Conservation (phyloP, 176 grass and related monocot genomes). For the Cymbopogon citratus region DNA sequence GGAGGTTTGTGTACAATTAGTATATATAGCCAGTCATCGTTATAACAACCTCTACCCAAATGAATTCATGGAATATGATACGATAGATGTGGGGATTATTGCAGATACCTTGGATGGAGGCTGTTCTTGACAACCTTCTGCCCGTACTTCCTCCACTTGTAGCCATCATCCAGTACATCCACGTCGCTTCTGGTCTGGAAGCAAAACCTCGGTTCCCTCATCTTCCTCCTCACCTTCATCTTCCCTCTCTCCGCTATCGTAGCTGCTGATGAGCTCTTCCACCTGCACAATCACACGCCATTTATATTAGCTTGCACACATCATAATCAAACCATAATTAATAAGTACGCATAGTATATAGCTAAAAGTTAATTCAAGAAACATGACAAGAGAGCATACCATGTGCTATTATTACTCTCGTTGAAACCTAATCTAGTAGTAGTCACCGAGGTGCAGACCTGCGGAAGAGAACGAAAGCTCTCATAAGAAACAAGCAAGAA, state of each 20-base stretch:
- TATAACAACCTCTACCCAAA: neutral
- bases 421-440: constrained; percentile 1
- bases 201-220: constrained; percentile 98
- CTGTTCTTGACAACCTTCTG: constrained; percentile 99
- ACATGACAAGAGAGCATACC: constrained; percentile 25
- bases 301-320: neutral
- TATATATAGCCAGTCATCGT: neutral
- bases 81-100: neutral
- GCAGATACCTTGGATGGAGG: constrained; percentile 80
- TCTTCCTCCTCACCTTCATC: constrained; percentile 90
- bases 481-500: neutral
- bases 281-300: constrained; percentile 40
- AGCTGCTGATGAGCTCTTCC: constrained; percentile 56
- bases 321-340: constrained; percentile 25
- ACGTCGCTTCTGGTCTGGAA: constrained; percentile 95
- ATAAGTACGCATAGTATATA: too few species aligned
- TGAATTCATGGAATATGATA: neutral
- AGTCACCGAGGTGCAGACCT: constrained; percentile 42
- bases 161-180: constrained; percentile 93
- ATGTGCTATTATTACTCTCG: constrained; percentile 33
- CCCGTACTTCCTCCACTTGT: constrained; percentile 99
- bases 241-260: constrained; percentile 58
- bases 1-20: neutral
- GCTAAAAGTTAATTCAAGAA: neutral
- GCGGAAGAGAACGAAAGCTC: neutral